A percentile compares a stretch with the other conserved stretches of the same genome.
Conservation (phyloP, 2,329 filamentous ascomycete species). For the Hymenoscyphus fraxineus region DNA sequence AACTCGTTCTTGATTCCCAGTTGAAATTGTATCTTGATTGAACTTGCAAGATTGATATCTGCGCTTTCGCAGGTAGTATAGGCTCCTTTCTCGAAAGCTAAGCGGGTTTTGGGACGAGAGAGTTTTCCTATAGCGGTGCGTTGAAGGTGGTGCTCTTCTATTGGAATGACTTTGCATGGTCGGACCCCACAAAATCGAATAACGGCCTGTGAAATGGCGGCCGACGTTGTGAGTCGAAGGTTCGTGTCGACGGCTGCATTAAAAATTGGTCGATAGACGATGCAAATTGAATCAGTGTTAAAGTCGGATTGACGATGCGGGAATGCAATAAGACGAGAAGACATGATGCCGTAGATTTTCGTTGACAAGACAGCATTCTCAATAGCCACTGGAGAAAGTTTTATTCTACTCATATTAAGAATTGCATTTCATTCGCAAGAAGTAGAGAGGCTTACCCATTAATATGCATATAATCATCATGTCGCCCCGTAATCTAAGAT, state of each 20-base stretch:
- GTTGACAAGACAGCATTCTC: constrained; percentile 39
- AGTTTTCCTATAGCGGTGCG: constrained; percentile 41
- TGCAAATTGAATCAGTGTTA: constrained; percentile 39
- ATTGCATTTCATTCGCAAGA: not conserved
- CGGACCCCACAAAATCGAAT: constrained; percentile 19
- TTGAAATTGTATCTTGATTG: not conserved
- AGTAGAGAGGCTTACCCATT: constrained; percentile 36
- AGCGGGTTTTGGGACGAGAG: constrained; percentile 37
- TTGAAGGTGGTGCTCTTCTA: constrained; percentile 17
- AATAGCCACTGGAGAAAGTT: constrained; percentile 38
- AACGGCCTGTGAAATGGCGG: constrained; percentile 18
- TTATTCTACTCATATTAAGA: constrained; percentile 29
- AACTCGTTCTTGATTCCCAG: not conserved
- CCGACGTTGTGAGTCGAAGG: not conserved
- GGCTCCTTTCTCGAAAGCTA: not conserved
- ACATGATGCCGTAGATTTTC: constrained; percentile 24
- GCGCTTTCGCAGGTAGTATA: not conserved
- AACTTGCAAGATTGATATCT: not conserved
- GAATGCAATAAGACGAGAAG: constrained; percentile 41
- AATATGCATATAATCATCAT: constrained; percentile 23
- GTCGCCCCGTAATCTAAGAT: not conserved
- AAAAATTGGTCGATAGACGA: constrained; percentile 39
- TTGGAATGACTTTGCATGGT: constrained; percentile 29
- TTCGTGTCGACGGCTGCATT: constrained; percentile 21
- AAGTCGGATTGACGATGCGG: constrained; percentile 28